Evolutionary conservation across 805 yeast species (phyloP).

Genomic region (Yarrowia sp.): DNA sequence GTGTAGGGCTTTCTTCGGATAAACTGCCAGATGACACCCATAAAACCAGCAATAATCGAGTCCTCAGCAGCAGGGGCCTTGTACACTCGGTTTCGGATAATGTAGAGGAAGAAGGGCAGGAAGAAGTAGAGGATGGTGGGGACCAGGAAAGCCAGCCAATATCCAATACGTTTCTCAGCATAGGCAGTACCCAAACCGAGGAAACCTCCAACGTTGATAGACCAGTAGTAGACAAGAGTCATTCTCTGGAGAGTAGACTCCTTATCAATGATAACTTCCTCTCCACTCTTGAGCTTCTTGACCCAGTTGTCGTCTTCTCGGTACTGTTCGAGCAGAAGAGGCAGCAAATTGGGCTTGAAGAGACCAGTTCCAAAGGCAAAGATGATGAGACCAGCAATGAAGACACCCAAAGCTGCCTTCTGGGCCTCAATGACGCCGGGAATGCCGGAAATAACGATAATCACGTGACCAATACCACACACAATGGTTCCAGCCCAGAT

Average conservation of each 20-base stretch:
- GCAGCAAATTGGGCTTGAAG: conserved; percentile 50
- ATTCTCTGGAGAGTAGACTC: conserved; percentile 41
- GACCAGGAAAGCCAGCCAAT: conserved; percentile 53
- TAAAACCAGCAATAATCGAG: conserved; percentile 24
- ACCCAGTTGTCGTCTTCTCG: conserved; percentile 55
- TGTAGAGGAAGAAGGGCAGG: conserved; percentile 50
- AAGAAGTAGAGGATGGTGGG: conserved; percentile 53
- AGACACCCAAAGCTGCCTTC: conserved; percentile 37
- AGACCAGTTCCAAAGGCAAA: conserved; percentile 48
- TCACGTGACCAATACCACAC: conserved; percentile 50
- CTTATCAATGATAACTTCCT: conserved; percentile 52
- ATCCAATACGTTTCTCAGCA: conserved; percentile 52
- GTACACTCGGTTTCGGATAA: conserved; percentile 44
- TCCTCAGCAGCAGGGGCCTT: conserved; percentile 37
- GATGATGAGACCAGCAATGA: conserved; percentile 40
- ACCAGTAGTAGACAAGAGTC: conserved; percentile 52
- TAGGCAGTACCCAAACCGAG: conserved; percentile 53
- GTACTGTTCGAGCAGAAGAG: conserved; percentile 46
- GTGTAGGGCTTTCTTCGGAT: conserved; percentile 41
- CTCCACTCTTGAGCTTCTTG: conserved; percentile 52
- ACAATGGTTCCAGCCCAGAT: conserved; percentile 51
- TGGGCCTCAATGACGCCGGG: conserved; percentile 76
- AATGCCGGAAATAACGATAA: conserved; percentile 48
- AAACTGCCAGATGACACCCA: conserved; percentile 9
- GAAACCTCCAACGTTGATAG: conserved; percentile 56